Base-by-base conservation (phyloP, 2,329 filamentous ascomycete genomes). In the Cordyceps javanica region DNA sequence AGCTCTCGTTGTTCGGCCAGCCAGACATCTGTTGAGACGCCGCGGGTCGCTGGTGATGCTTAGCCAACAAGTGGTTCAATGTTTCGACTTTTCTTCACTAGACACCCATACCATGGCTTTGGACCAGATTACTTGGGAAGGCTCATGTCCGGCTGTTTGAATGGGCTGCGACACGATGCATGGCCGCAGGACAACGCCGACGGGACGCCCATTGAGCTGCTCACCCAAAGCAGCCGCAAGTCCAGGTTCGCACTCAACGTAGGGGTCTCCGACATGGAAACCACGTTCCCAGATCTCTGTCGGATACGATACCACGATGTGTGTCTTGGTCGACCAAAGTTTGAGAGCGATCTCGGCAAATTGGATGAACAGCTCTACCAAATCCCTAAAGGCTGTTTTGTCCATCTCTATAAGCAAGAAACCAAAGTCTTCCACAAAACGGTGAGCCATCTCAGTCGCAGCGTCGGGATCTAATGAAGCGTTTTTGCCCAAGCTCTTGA, bases 51-150 rank as follows among this genome's bases (percentile, higher is more conserved):
- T n/a, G n/a, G n/a, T n/a, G n/a, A n/a, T n/a, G n/a, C n/a, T n/a
- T n/a, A n/a, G n/a, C n/a, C n/a, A n/a, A n/a, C n/a, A n/a, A n/a
- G n/a, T n/a, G n/a, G n/a, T n/a, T n/a, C n/a, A 32, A 16, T 32
- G 36, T 9, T 38, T 21, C 2, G 52, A 41, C 14, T 36, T 30
- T 2, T 14, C 16, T 10, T 55, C 8, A 1, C 26, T 10, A 2
- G 54, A 56, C 14, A 56, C 54, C 54, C 54, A 56, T 0, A 42
- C 54, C 25, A 49, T 7, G 13, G 54, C 54, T 11, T 56, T 56
- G 7, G 54, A 56, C 54, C 54, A 56, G n/a, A 56, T 8, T 7
- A 55, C 52, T 3, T 30, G 3, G 4, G 21, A 1, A 10, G 0
- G 1, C 2, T 23, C 0, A 7, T 55, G 9, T 2, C 42, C 42